Evolutionary conservation across 208 protist species (phyloP).

Genomic region (Phytomonas sp.): DNA sequence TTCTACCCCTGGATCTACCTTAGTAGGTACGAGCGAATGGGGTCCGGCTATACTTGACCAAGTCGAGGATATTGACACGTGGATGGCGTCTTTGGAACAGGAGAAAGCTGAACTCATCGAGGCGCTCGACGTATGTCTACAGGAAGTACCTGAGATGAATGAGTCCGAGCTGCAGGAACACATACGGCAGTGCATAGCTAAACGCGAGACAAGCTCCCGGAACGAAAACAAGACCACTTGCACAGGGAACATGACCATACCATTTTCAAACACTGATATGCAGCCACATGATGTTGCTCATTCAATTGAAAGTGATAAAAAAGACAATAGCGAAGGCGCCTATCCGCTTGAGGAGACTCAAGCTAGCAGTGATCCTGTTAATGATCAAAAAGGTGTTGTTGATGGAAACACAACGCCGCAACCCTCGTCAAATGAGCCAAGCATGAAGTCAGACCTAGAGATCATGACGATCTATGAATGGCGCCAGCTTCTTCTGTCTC

Average conservation of each 20-base stretch:
- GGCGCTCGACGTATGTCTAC: slow-evolving; percentile 70
- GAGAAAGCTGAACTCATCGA: slow-evolving; percentile 68
- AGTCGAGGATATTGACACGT: background rate
- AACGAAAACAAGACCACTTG: slow-evolving; percentile 3
- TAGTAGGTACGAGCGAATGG: background rate
- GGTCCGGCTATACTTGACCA: background rate
- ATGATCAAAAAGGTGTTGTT: slow-evolving; percentile 5
- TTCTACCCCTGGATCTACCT: background rate
- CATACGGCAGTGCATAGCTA: slow-evolving; percentile 3
- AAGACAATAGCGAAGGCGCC: background rate
- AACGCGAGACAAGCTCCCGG: slow-evolving; percentile 1
- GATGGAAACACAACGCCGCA: slow-evolving; percentile 11
- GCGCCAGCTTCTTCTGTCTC: slow-evolving; percentile 34
- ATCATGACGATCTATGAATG: slow-evolving; percentile 31
- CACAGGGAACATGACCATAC: background rate
- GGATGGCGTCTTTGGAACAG: slow-evolving; percentile 21
- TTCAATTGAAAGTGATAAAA: background rate
- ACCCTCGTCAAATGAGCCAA: background rate
- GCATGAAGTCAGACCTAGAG: background rate
- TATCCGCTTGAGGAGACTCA: slow-evolving; percentile 8
- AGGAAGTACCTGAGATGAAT: slow-evolving; percentile 38
- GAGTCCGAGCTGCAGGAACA: background rate
- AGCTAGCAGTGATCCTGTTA: slow-evolving; percentile 4
- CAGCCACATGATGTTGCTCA: background rate
- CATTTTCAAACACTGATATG: background rate